Conservation (phyloP, 2,329 filamentous ascomycete genomes). For the Beauveria bassiana region DNA sequence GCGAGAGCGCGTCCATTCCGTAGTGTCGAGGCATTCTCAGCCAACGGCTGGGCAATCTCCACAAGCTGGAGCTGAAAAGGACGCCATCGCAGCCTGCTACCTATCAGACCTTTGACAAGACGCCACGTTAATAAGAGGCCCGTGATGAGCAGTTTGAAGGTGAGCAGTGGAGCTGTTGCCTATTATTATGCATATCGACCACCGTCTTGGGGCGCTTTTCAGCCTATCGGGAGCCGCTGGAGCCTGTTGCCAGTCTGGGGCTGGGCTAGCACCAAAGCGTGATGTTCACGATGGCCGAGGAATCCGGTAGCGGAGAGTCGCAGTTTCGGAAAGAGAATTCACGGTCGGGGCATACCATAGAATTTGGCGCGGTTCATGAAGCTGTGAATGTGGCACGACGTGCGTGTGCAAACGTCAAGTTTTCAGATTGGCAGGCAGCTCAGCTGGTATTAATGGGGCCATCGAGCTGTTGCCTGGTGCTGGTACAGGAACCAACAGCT, state of each 20-base stretch:
- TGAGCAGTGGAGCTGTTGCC: conserved; percentile 8
- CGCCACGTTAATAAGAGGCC: not conserved
- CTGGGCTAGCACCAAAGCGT: not conserved
- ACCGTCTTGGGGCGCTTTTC: not conserved
- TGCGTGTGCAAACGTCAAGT: not conserved
- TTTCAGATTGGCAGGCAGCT: not conserved
- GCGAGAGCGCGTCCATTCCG: not conserved
- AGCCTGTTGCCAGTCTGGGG: not conserved
- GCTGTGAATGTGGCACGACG: not conserved
- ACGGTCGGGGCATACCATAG: not conserved
- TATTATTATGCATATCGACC: not conserved
- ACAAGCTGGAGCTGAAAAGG: conserved; percentile 3
- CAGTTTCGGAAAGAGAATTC: conserved; percentile 20
- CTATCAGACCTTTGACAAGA: not conserved
- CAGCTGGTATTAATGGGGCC: not conserved
- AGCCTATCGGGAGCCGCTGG: not conserved
- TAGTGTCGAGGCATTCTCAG: not conserved
- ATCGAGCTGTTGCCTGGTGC: not conserved
- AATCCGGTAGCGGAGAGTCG: not conserved
- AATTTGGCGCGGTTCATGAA: not conserved
- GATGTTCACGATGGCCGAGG: not conserved
- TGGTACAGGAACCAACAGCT: not conserved
- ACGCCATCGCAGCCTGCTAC: conserved; percentile 3
- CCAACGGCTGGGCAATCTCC: not conserved
- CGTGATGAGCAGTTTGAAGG: not conserved